These are phyloP conservation scores for Saturnispora halmiae DNA, from an alignment of 805 yeast species.

Conservation along the genomic window DNA sequence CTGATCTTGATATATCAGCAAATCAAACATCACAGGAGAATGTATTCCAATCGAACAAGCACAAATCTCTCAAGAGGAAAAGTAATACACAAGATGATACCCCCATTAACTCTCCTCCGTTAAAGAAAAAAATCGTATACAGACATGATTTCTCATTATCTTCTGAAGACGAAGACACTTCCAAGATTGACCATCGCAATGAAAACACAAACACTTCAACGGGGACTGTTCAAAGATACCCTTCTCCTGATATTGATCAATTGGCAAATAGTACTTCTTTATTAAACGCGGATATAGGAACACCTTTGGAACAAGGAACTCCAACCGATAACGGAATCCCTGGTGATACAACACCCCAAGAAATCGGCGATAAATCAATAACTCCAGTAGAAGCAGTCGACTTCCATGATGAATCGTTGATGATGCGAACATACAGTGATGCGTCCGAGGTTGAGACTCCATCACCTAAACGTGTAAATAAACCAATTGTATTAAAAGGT, in stretches of 20 bases:
- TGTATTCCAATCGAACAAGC: conserved; percentile 6
- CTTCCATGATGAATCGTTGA: neutral
- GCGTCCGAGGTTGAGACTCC: conserved; percentile 5
- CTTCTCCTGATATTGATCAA: neutral
- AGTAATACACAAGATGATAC: neutral
- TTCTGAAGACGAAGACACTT: too few relatives aligned
- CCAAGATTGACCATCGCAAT: too few relatives aligned
- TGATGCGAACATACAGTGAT: conserved; percentile 1
- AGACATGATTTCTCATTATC: neutral
- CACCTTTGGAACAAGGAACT: neutral
- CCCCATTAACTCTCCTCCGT: neutral
- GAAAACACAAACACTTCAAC: neutral
- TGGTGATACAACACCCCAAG: neutral
- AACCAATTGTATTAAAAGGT: conserved; percentile 6
- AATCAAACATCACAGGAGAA: conserved; percentile 3
- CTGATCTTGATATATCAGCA: too few relatives aligned
- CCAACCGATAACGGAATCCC: neutral
- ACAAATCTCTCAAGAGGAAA: too few relatives aligned
- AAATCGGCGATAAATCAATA: neutral
- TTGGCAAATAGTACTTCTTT: conserved; percentile 6
- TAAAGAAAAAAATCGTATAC: neutral
- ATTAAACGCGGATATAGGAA: neutral
- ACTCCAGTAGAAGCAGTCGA: conserved; percentile 1
- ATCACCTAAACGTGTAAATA: conserved; percentile 1
- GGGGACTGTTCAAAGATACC: neutral